Conservation (phyloP, 2,329 filamentous ascomycete genomes). For the Nothophoma quercina region DNA sequence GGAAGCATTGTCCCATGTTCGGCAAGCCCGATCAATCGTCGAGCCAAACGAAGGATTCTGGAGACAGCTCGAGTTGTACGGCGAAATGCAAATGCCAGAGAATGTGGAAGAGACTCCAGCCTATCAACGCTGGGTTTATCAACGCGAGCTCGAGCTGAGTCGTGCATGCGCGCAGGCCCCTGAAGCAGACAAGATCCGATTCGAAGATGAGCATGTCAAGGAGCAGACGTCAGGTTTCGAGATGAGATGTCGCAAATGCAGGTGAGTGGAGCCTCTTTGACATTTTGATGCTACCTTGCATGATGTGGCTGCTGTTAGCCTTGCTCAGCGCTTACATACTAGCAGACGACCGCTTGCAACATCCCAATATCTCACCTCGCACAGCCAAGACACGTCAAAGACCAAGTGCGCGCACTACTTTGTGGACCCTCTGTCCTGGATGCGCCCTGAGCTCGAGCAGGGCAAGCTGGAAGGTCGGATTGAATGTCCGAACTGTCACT, state of each 20-base stretch:
- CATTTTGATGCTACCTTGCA: conserved; percentile 14
- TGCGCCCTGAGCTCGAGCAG: conserved; percentile 84
- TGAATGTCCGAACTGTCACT: conserved; percentile 83
- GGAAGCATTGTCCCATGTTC: conserved; percentile 75
- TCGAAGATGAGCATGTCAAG: conserved; percentile 72
- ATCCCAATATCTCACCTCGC: conserved; percentile 71
- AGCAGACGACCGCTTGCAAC: conserved; percentile 67
- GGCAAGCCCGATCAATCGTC: conserved; percentile 75
- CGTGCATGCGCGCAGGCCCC: conserved; percentile 81
- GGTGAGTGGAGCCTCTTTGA: conserved; percentile 57
- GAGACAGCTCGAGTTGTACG: conserved; percentile 85
- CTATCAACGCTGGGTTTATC: conserved; percentile 82
- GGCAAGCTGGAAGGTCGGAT: conserved; percentile 85
- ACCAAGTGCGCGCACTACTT: conserved; percentile 82
- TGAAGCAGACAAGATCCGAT: conserved; percentile 75
- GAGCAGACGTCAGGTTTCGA: conserved; percentile 60
- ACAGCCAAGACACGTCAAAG: conserved; percentile 51
- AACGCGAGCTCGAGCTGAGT: conserved; percentile 70
- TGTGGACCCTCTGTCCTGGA: conserved; percentile 92
- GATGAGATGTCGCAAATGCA: conserved; percentile 90
- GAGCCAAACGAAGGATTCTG: conserved; percentile 94
- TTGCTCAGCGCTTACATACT: conserved; percentile 36
- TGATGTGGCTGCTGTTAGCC: conserved; percentile 17
- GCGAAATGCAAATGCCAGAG: conserved; percentile 81
- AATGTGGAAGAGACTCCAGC: conserved; percentile 72